These are phyloP conservation scores for Logfia minima DNA, from an alignment of 129 eudicot genomes.

Conservation along the genomic window DNA sequence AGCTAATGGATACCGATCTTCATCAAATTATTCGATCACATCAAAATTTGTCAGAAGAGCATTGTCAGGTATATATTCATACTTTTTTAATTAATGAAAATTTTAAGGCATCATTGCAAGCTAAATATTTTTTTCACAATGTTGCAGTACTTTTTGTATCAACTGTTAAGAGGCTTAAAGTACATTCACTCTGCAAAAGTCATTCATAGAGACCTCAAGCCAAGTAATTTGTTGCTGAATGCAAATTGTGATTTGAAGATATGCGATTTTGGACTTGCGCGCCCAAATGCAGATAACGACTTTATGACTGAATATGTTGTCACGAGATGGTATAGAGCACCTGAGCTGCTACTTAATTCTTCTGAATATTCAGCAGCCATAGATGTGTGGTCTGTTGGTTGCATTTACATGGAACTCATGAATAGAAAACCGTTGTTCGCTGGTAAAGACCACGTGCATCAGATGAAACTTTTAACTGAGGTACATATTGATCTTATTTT, in stretches of 20 bases:
- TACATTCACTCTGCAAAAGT: constrained; percentile 88
- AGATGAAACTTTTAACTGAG: constrained; percentile 81
- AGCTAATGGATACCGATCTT: constrained; percentile 96
- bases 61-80: constrained; percentile 61
- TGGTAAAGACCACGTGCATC: constrained; percentile 89
- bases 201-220: constrained; percentile 85
- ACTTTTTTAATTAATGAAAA: background rate
- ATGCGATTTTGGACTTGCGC: constrained; percentile 89
- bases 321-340: constrained; percentile 92
- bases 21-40: constrained; percentile 92
- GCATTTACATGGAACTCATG: constrained; percentile 91
- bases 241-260: constrained; percentile 92
- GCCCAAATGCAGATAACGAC: constrained; percentile 69
- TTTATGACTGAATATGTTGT: constrained; percentile 95
- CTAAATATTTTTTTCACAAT: background rate
- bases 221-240: constrained; percentile 74
- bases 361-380: constrained; percentile 78
- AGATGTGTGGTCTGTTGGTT: constrained; percentile 94
- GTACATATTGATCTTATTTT: constrained; percentile 24
- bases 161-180: constrained; percentile 76
- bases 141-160: constrained; percentile 87
- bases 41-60: constrained; percentile 82
- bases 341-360: constrained; percentile 76
- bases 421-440: constrained; percentile 78
- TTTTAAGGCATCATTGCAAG: background rate